A percentile compares a stretch with the other conserved stretches of the same genome.
Conservation (phyloP, 495 filamentous ascomycete genomes). For the Hypoxylon lienhwacheense region DNA sequence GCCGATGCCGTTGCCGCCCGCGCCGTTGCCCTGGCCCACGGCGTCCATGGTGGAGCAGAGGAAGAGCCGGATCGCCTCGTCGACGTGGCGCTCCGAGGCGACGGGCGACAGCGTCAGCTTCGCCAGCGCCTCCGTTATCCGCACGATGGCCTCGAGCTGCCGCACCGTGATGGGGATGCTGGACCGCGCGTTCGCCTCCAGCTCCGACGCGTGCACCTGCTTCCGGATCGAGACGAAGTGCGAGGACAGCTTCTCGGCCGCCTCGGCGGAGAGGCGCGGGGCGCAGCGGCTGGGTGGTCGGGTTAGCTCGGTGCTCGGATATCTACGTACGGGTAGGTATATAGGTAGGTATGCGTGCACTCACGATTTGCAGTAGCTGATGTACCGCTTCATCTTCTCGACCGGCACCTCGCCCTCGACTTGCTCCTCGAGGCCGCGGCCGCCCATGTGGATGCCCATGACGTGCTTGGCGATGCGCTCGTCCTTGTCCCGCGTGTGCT, state of each 20-base stretch:
- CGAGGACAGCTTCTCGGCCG: constrained; percentile 92
- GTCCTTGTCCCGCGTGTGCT: constrained; percentile 86
- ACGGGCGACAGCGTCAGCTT: constrained; percentile 84
- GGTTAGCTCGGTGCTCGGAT: constrained; percentile 41
- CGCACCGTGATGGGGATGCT: constrained; percentile 97
- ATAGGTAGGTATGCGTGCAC: constrained; percentile 37
- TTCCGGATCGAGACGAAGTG: constrained; percentile 97
- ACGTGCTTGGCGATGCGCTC: constrained; percentile 95
- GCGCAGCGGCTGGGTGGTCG: constrained; percentile 72
- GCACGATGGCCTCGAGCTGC: constrained; percentile 94
- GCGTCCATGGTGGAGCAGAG: constrained; percentile 97
- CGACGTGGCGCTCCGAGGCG: constrained; percentile 87
- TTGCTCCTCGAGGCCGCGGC: constrained; percentile 79
- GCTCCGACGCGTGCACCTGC: constrained; percentile 88
- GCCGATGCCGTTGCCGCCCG: constrained; percentile 80
- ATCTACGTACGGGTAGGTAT: too few relatives aligned
- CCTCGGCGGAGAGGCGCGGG: constrained; percentile 86
- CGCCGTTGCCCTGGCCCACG: constrained; percentile 82
- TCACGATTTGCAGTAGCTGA: constrained; percentile 95
- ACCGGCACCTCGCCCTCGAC: constrained; percentile 84
- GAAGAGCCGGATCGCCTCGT: constrained; percentile 98
- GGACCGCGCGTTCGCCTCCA: constrained; percentile 82
- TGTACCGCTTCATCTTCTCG: constrained; percentile 97
- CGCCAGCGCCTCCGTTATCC: constrained; percentile 93
- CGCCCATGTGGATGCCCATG: constrained; percentile 96